Base-by-base conservation (phyloP, 2,329 filamentous ascomycete species). In the Penicillium sp. region DNA sequence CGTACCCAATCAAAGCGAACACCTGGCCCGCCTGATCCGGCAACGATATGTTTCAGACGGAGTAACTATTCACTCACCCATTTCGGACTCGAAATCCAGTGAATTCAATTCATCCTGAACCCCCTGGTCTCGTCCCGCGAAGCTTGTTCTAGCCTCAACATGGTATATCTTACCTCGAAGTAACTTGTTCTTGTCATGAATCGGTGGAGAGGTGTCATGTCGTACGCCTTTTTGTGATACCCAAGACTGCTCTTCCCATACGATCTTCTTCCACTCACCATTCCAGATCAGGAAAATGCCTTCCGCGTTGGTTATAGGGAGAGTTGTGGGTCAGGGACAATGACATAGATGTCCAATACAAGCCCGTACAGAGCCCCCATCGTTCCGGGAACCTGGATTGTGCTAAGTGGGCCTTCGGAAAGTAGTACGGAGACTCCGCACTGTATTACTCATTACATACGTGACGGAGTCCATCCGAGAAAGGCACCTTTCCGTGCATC, bases 371-470 rank as follows among this genome's bases (percentile, higher is more conserved):
- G 10, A 44, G 12, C 7, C 42, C 42, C 49, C 44, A 52, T 54
- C 35, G 48, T 54, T 52, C 53, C 53, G 56, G 48, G 49, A 52
- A 60, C 57, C 52, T 47, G 56, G 54, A 32, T 46, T 39, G 40
- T 31, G 3, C 42, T 44, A 50, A 35, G 47, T 41, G 54, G 54
- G 44, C 43, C 54, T 40, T 40, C 54, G 54, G 52, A 51, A 54
- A 53, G 46, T 33, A 47, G 44, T 53, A 53, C 43, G 41, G 49
- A 46, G 15, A 50, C 52, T 55, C 54, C 54, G 47, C 50, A 42
- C n/a, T 24, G 37, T 52, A 43, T 51, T 57, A 55, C 45, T 38
- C 23, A 46, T 47, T 47, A 46, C 46, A 24, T 28, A 29, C 23
- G 31, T 42, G 27, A 28, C 31, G 33, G 25, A 31, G 12, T 27